Evolutionary conservation across 345 rosid genomes (phyloP).

Genomic region (Eucalyptus paniculata): DNA sequence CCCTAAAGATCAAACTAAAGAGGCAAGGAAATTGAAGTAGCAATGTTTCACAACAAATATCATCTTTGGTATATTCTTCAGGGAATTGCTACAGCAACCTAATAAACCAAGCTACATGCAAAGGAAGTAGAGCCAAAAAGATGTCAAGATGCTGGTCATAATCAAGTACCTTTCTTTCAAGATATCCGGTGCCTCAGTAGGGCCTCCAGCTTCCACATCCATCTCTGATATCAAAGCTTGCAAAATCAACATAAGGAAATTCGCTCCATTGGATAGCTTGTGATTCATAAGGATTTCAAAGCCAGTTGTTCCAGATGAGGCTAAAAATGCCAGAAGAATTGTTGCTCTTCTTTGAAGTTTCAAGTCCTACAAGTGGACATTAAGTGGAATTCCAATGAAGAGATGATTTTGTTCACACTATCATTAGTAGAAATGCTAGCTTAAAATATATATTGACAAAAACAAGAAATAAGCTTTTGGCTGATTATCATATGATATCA

Average conservation of each 20-base stretch:
- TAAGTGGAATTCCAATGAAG: background rate
- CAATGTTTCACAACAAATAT: background rate
- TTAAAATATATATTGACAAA: background rate
- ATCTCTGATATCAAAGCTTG: slow-evolving; percentile 58
- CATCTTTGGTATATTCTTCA: background rate
- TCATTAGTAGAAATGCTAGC: background rate
- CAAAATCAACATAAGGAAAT: slow-evolving; percentile 57
- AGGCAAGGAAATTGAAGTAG: background rate
- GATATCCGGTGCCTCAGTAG: slow-evolving; percentile 20
- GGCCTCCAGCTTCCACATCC: slow-evolving; percentile 31
- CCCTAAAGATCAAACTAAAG: background rate
- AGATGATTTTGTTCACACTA: background rate
- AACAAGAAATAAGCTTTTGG: background rate
- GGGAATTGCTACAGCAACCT: background rate
- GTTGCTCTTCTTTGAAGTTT: slow-evolving; percentile 56
- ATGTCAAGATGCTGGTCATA: background rate
- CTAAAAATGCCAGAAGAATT: slow-evolving; percentile 50
- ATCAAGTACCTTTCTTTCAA: slow-evolving; percentile 49
- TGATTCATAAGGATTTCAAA: slow-evolving; percentile 46
- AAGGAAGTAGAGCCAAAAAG: background rate
- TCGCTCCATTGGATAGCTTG: slow-evolving; percentile 35
- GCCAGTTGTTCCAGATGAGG: slow-evolving; percentile 69
- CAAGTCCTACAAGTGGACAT: slow-evolving; percentile 46
- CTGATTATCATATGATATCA: background rate
- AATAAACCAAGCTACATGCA: background rate